A percentile compares a stretch with the other conserved stretches of the same genome.
Evolutionary conservation across 306 rosid genomes (phyloP).

Genomic region (Vigna unguiculata): DNA sequence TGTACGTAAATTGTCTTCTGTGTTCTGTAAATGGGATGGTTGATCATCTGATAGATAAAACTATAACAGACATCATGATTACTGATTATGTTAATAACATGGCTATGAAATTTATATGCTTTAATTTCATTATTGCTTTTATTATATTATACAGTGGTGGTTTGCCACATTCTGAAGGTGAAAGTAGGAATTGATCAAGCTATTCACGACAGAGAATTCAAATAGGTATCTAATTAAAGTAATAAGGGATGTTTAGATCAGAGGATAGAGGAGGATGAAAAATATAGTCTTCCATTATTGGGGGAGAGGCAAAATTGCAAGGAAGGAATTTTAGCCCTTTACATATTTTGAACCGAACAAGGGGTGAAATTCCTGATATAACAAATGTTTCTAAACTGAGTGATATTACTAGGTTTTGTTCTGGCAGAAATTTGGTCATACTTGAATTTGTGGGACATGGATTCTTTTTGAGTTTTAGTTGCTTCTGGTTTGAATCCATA

Average conservation of each 20-base stretch:
- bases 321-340: background rate
- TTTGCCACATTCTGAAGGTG: constrained; percentile 1
- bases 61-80: background rate
- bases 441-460: background rate
- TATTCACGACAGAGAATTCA: constrained; percentile 7
- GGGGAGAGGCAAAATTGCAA: constrained; percentile 10
- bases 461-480: constrained; percentile 9
- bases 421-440: background rate
- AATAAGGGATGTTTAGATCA: background rate
- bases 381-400: background rate
- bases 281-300: background rate
- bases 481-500: constrained; percentile 6
- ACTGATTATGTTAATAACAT: background rate
- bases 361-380: background rate
- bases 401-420: background rate
- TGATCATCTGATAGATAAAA: background rate
- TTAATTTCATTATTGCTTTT: constrained; percentile 36
- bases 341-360: background rate
- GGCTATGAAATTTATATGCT: constrained; percentile 21
- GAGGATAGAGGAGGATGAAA: background rate
- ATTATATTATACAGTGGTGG: constrained; percentile 20
- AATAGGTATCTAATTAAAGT: constrained; percentile 11
- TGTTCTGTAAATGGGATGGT: background rate
- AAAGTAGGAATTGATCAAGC: constrained; percentile 39
- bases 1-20: background rate